Percentiles rank a stretch among this genome's conserved stretches.
phyloP scores from a whole-genome alignment of 257 asterid species.

The Ballota nigra region DNA sequence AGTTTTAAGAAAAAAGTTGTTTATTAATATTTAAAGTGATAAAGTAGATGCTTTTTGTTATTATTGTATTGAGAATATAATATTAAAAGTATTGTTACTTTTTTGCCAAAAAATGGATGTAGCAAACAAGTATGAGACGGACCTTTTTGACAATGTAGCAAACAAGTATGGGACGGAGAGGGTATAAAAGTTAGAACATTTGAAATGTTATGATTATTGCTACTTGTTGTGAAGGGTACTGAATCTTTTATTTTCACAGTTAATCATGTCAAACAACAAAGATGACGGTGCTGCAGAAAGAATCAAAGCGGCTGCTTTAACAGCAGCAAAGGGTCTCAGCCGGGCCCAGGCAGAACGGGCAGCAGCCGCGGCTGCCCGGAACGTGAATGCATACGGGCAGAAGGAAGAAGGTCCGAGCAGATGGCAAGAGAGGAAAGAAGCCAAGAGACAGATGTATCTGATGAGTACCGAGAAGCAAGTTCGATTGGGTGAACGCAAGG shows the following conservation, averaged over 20 bases:
- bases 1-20: too few species aligned
- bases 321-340: constrained; percentile 97
- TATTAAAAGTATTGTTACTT: too few species aligned
- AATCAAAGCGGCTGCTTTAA: constrained; percentile 78
- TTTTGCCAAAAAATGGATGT: too few species aligned
- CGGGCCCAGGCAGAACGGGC: constrained; percentile 99
- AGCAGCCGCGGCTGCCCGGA: constrained; percentile 89
- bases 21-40: too few species aligned
- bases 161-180: too few species aligned
- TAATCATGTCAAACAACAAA: constrained; percentile 58
- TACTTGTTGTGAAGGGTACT: neutral
- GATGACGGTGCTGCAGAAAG: constrained; percentile 81
- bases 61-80: too few species aligned
- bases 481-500: constrained; percentile 85
- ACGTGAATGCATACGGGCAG: constrained; percentile 97
- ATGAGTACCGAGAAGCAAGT: constrained; percentile 97
- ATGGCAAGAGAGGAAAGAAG: constrained; percentile 99
- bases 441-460: constrained; percentile 94
- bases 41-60: too few species aligned
- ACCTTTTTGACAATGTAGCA: too few species aligned
- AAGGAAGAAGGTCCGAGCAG: constrained; percentile 99
- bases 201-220: too few species aligned
- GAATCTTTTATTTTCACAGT: constrained; percentile 11
- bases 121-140: too few species aligned
- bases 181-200: too few species aligned